These are phyloP conservation scores for Seiridium cupressi DNA, from an alignment of 2,329 filamentous ascomycete species.

Conservation along the genomic window DNA sequence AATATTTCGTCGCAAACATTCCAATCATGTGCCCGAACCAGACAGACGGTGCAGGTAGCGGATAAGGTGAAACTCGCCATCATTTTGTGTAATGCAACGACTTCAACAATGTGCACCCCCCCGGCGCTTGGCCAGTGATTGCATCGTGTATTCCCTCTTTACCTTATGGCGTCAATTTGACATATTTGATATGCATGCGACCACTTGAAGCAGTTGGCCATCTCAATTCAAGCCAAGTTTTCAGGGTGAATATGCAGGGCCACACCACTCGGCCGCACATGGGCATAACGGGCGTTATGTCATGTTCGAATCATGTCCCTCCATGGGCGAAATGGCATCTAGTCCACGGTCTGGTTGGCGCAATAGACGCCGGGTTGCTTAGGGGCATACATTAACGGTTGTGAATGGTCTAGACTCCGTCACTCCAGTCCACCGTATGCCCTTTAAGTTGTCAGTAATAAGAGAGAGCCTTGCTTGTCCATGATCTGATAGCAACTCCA, in stretches of 20 bases:
- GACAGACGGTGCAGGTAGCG: background rate
- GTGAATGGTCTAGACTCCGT: no score
- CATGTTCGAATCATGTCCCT: background rate
- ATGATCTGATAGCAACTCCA: no score
- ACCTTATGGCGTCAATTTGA: background rate
- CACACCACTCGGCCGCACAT: background rate
- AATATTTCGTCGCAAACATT: background rate
- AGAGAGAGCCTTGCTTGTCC: no score
- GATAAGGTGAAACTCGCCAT: background rate
- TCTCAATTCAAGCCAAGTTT: background rate
- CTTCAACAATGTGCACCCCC: background rate
- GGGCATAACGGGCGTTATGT: background rate
- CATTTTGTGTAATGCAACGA: background rate
- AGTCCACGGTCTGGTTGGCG: background rate
- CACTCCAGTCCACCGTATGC: no score
- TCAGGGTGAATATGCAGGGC: background rate
- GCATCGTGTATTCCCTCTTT: no score
- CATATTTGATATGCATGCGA: background rate
- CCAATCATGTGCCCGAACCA: conserved; percentile 4
- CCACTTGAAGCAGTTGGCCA: background rate
- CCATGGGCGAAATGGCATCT: background rate
- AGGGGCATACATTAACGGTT: no score
- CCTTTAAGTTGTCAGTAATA: no score
- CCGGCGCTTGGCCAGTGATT: background rate
- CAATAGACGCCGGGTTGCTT: background rate